These are phyloP conservation scores for Phaeotremella skinneri DNA, from an alignment of 768 basidiomycete genomes.

Conservation along the genomic window DNA sequence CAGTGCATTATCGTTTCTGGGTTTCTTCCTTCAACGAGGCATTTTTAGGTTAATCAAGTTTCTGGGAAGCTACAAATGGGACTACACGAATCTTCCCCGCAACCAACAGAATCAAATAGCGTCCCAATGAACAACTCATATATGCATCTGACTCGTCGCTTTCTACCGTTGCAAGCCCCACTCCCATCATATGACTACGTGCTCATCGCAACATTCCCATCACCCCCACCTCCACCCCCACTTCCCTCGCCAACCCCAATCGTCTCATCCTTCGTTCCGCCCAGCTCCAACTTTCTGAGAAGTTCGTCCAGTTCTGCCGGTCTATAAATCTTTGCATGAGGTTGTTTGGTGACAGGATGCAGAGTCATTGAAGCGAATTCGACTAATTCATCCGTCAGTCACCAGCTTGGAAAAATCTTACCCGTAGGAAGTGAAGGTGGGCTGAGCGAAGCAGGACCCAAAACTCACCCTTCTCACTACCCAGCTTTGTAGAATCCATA, in stretches of 20 bases:
- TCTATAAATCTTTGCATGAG: constrained; percentile 86
- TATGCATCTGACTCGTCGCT: not conserved
- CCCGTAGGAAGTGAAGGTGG: not conserved
- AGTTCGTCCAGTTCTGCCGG: constrained; percentile 84
- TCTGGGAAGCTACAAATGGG: no score
- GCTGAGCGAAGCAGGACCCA: not conserved
- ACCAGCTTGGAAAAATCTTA: not conserved
- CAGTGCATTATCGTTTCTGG: no score
- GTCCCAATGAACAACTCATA: not conserved
- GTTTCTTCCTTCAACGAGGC: no score
- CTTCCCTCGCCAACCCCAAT: constrained; percentile 48
- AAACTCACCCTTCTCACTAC: constrained; percentile 86
- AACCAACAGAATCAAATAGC: no score
- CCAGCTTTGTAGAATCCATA: constrained; percentile 96
- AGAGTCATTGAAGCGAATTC: constrained; percentile 93
- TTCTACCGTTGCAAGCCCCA: not conserved
- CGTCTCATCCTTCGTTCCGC: constrained; percentile 70
- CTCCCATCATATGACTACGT: constrained; percentile 27
- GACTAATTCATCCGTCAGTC: constrained; percentile 57
- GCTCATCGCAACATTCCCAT: constrained; percentile 46
- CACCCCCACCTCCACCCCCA: constrained; percentile 49
- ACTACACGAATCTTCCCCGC: no score
- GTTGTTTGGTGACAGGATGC: constrained; percentile 70
- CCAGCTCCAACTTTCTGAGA: constrained; percentile 72
- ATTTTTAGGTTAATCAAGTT: no score